Evolutionary conservation across 495 filamentous ascomycete genomes (phyloP), one percentile per base, ranked within the genome.

Genomic region (Aspergillus biplanus): DNA sequence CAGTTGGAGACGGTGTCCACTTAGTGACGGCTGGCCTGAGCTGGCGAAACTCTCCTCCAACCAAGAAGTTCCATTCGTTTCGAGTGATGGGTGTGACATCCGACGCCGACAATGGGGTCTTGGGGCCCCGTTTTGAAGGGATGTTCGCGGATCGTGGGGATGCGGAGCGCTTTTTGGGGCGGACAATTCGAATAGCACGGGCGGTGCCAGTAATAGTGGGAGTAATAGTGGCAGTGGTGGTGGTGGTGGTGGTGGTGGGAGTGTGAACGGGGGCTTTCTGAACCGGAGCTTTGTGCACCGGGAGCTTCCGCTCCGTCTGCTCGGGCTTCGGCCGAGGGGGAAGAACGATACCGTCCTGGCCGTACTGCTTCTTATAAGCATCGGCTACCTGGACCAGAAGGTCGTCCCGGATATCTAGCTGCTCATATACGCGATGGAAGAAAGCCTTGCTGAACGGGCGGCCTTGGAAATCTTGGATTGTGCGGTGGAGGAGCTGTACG

Each of bases 361-460:
- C 83, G 64, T 88, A 86, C 5, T 82, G 79, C n/a, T 75, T 73
- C 44, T 80, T 78, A 65, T 90, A 90, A 46, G 83, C 82, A 47
- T 71, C 66, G 55, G 87, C 85, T 4, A 90, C 80, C 13, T 85
- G 82, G 11, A 74, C 68, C 21, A 90, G 71, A 7, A 86, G 80
- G 6, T 79, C 74, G 33, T 86, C 78, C 44, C 75, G 77, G 9
- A 88, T 76, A 35, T 82, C 78, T 4, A 91, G 76, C 72, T 86
- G 88, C 42, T 87, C 82, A 64, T 90, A 91, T 27, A 84, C 82
- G 18, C 83, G 79, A 56, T 87, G 75, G 42, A 91, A 80, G 55
- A 84, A 83, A 32, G 81, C 80, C 64, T 85, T 85, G 64, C 75
- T 83, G 33, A 90, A 79, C 1, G 80, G 78, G 5, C 83, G 79